Base-by-base conservation (phyloP, 345 rosid species). In the Draba incana region DNA sequence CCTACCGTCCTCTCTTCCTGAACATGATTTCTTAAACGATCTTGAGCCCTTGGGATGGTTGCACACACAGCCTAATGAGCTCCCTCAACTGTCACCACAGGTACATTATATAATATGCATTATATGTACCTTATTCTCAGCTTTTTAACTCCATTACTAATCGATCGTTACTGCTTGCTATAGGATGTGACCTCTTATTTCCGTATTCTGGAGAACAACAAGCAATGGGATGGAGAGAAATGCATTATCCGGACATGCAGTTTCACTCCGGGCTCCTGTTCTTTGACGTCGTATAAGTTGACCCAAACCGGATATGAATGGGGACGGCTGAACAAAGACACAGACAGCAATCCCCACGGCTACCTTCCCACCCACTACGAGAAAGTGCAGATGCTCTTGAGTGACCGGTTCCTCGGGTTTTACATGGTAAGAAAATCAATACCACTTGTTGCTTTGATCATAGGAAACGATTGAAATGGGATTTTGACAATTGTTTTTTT, bases 61-160 rank as follows among this genome's bases (percentile, higher is more conserved):
- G 89, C 99, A 95, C 78, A 95, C 99, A 8, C 99, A 95, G 47
- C 99, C 98, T 5, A 95, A 95, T 55, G 99, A 95, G 83, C 96
- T 95, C 63, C 98, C 99, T 33, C 99, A 95, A 64, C 62, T 95
- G 52, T 95, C 99, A 8, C 99, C 99, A 48, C 97, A 89, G 88
- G 97, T 86, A 71, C 51, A 58, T 27, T 9, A 27, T 41, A 9
- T 28, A 24, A 16, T 6, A 46, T 13, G 9, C 24, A 45, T 4
- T 30, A 15, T 41, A 20, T 13, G 4, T 8, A 35, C 33, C 23
- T 23, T 37, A 1, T 8, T 15, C 11, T 31, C 44, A 46, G 28
- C 10, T 8, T 45, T 20, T 53, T 60, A 30, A 57, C 23, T 25
- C 44, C 38, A 3, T 42, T 15, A 23, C 47, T 31, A 45, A 49